Conservation (phyloP, 768 basidiomycete species). For the Suillus americanus region DNA sequence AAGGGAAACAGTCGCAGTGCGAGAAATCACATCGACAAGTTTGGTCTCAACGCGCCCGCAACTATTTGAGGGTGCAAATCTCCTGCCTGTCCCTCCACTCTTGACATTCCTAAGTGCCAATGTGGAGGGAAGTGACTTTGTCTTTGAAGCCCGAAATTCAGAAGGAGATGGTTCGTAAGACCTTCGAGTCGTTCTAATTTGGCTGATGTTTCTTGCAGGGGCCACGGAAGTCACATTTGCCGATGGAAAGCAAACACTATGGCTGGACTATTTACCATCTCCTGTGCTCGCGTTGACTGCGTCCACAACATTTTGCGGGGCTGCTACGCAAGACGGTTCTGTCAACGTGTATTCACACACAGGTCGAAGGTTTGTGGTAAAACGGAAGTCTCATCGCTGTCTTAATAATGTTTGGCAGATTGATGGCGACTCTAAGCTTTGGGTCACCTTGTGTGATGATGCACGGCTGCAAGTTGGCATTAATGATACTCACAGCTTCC, state of each 20-base stretch:
- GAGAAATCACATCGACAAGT: constrained; percentile 45
- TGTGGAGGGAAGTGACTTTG: constrained; percentile 65
- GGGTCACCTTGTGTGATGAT: constrained; percentile 71
- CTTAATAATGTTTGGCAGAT: constrained; percentile 38
- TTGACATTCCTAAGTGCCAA: constrained; percentile 58
- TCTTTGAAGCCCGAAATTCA: constrained; percentile 78
- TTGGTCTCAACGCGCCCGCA: constrained; percentile 19
- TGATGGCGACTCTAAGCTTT: constrained; percentile 75
- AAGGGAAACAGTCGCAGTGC: constrained; percentile 48
- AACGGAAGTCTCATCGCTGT: not conserved
- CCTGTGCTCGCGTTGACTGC: constrained; percentile 68
- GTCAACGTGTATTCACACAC: constrained; percentile 83
- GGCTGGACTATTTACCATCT: constrained; percentile 86
- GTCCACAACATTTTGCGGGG: constrained; percentile 69
- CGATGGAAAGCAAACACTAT: constrained; percentile 69
- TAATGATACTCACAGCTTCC: constrained; percentile 71
- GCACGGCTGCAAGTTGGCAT: constrained; percentile 58
- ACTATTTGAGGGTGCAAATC: constrained; percentile 19
- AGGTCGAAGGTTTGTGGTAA: constrained; percentile 67
- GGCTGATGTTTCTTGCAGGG: constrained; percentile 34
- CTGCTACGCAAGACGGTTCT: constrained; percentile 73
- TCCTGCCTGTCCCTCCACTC: constrained; percentile 51
- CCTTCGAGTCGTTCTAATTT: not conserved
- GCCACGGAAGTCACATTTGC: constrained; percentile 67
- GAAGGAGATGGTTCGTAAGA: constrained; percentile 54